Conservation (phyloP, 176 grass and related monocot species). For the Saccharum spontaneum region DNA sequence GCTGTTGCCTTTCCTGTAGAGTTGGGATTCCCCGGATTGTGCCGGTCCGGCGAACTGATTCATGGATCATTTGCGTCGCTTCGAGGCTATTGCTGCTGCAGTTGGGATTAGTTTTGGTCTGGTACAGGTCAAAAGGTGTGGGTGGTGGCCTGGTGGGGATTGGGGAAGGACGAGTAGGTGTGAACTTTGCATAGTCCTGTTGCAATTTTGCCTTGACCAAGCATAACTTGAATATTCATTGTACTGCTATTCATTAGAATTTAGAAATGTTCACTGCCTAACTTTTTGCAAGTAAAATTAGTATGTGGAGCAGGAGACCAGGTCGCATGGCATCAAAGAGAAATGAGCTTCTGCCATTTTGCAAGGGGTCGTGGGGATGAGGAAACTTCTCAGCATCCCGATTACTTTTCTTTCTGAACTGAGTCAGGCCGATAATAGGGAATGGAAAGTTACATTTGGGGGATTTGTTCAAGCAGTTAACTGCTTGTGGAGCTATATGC, state of each 20-base stretch:
- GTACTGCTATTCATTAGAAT: not conserved
- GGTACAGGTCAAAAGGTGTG: not conserved
- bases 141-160: not conserved
- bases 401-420: slow-evolving; percentile 2
- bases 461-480: not conserved
- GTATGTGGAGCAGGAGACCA: not conserved
- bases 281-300: not conserved
- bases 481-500: not conserved
- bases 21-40: not conserved
- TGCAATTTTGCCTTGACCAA: not conserved
- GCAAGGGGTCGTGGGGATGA: not conserved
- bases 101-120: slow-evolving; percentile 18
- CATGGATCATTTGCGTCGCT: slow-evolving; percentile 7
- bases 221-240: not conserved
- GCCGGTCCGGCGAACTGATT: not conserved
- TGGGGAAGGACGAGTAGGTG: not conserved
- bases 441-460: not conserved
- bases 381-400: not conserved
- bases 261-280: not conserved
- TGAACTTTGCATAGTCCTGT: not conserved
- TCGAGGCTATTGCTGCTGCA: not conserved
- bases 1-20: not conserved
- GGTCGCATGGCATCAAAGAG: not conserved
- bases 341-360: not conserved
- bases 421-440: not conserved